phyloP scores from a whole-genome alignment of 768 basidiomycete genomes.

The Krasilnikovozyma curviuscula region DNA sequence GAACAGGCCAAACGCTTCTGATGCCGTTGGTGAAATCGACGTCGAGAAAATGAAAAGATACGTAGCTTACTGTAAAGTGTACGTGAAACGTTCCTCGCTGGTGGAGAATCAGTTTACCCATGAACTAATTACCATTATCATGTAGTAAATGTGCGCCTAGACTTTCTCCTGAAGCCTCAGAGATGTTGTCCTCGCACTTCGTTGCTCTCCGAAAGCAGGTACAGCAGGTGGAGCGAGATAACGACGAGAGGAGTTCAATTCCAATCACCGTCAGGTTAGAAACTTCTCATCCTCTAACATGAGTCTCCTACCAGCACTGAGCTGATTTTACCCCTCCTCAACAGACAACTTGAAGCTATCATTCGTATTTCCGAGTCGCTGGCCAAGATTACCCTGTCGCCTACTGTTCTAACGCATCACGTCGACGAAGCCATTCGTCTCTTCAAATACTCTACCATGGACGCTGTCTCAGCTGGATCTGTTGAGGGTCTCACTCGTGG shows the following conservation, averaged over 20 bases:
- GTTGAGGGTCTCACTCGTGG: conserved; percentile 80
- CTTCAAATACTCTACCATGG: conserved; percentile 99
- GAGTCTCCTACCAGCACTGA: conserved; percentile 14
- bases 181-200: conserved; percentile 90
- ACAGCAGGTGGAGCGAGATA: conserved; percentile 85
- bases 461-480: conserved; percentile 85
- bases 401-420: conserved; percentile 72
- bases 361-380: conserved; percentile 95
- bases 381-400: conserved; percentile 77
- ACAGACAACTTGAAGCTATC: conserved; percentile 85
- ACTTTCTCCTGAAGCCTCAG: conserved; percentile 77
- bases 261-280: conserved; percentile 89
- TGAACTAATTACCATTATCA: no score
- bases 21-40: conserved; percentile 69
- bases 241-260: conserved; percentile 91
- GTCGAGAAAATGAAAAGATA: conserved; percentile 98
- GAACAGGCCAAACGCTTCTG: conserved; percentile 60
- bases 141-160: conserved; percentile 87
- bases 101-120: background rate
- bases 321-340: background rate
- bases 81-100: conserved; percentile 14
- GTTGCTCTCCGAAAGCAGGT: conserved; percentile 82
- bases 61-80: conserved; percentile 91
- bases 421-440: conserved; percentile 95
- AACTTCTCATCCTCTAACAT: background rate